Evolutionary conservation across 2,329 filamentous ascomycete species (phyloP).

Genomic region (Neoscytalidium dimidiatum): DNA sequence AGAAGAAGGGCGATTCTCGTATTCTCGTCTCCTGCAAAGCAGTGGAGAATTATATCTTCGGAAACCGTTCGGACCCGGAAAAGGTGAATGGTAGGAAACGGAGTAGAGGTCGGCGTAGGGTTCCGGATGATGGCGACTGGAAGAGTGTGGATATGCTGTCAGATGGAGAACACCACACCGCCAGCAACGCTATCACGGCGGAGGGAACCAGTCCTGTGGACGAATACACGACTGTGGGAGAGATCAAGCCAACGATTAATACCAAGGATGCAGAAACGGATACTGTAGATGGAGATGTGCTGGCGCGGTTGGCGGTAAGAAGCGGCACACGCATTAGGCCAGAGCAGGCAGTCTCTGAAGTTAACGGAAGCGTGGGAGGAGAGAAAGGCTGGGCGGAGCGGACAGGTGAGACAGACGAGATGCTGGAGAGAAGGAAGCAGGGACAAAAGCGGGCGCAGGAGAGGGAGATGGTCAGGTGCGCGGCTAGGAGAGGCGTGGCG

Average conservation of each 20-base stretch:
- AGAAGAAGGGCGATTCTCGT: conserved; percentile 53
- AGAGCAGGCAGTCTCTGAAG: conserved; percentile 48
- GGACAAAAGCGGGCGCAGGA: conserved; percentile 52
- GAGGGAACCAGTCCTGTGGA: background rate
- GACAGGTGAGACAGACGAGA: conserved; percentile 54
- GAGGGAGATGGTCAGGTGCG: conserved; percentile 62
- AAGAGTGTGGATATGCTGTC: conserved; percentile 49
- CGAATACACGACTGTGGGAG: conserved; percentile 2
- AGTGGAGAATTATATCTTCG: conserved; percentile 55
- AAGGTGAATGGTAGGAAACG: conserved; percentile 49
- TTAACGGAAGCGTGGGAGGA: conserved; percentile 59
- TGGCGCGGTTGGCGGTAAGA: conserved; percentile 26
- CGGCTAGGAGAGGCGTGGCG: conserved; percentile 61
- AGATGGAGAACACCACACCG: conserved; percentile 21
- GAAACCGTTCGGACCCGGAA: conserved; percentile 45
- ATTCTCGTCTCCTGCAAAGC: conserved; percentile 53
- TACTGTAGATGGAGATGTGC: background rate
- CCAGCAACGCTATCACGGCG: conserved; percentile 12
- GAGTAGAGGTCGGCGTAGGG: conserved; percentile 47
- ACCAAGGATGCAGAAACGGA: background rate
- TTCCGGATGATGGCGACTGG: conserved; percentile 43
- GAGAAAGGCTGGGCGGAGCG: conserved; percentile 58
- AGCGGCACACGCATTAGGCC: conserved; percentile 35
- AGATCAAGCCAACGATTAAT: background rate
- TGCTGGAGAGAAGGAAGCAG: conserved; percentile 51